Evolutionary conservation across 345 rosid species (phyloP).

Genomic region (Turnera subulata): DNA sequence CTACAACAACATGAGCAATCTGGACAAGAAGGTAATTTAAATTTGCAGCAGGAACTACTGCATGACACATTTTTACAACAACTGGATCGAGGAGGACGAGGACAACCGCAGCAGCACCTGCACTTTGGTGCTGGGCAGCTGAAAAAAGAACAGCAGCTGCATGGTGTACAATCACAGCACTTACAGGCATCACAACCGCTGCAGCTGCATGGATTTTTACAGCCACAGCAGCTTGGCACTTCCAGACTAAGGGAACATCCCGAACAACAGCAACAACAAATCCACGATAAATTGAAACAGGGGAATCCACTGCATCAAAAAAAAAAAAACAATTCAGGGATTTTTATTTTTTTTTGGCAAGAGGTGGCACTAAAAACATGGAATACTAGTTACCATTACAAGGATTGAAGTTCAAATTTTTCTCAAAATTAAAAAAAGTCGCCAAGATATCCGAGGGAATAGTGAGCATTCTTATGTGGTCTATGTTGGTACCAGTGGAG

Average conservation of each 20-base stretch:
- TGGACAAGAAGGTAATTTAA: slow-evolving; percentile 40
- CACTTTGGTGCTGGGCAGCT: slow-evolving; percentile 37
- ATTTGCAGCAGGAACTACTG: slow-evolving; percentile 41
- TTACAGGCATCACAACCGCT: slow-evolving; percentile 22
- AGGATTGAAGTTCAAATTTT: not conserved
- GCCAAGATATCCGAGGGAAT: too few relatives aligned
- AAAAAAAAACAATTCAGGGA: not conserved
- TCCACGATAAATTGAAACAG: slow-evolving; percentile 58
- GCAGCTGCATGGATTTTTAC: slow-evolving; percentile 5
- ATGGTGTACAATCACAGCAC: slow-evolving; percentile 20
- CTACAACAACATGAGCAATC: slow-evolving; percentile 38
- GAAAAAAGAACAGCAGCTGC: slow-evolving; percentile 12
- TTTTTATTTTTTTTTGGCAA: too few relatives aligned
- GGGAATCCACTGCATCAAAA: slow-evolving; percentile 49
- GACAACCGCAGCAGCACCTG: slow-evolving; percentile 37
- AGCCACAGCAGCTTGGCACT: slow-evolving; percentile 45
- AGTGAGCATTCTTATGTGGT: too few relatives aligned
- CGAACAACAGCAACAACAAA: slow-evolving; percentile 70
- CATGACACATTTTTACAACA: slow-evolving; percentile 46
- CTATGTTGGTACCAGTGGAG: too few relatives aligned
- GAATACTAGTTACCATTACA: not conserved
- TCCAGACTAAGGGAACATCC: slow-evolving; percentile 39
- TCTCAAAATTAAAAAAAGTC: not conserved
- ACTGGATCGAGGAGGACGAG: slow-evolving; percentile 19
- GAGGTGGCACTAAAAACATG: too few relatives aligned